Base-by-base conservation (phyloP, 2,329 filamentous ascomycete species). In the Ophiocordyceps australis region DNA sequence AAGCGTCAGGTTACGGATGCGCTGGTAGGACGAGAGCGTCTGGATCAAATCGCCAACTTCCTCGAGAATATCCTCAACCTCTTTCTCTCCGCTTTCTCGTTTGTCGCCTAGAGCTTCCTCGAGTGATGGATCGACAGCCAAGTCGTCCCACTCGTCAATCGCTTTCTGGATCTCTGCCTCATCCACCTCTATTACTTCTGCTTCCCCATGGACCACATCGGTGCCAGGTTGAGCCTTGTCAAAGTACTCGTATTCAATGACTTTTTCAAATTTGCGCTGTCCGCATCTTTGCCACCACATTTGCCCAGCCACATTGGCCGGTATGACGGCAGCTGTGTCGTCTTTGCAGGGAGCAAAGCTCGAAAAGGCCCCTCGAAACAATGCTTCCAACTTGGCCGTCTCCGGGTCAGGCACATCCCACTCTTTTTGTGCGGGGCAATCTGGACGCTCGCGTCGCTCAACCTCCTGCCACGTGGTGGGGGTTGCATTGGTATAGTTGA, bases 211-310 rank as follows among this genome's bases (percentile, higher is more conserved):
- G 6, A 49, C 45, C 8, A 52, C 42, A 7, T 45, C 48, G n/a
- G n/a, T n/a, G 10, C 49, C 39, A 2, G 46, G 50, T 7, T 56
- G 46, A 11, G 44, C 42, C 9, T 50, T 51, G n/a, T 52, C 52
- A 22, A 52, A 54, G 15, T 52, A 42, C 17, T 65, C 57, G 3
- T 52, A 41, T 36, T 73, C 70, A 20, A 79, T 62, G 36, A 73
- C 57, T 22, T 69, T 65, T 31, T 75, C 62, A 38, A 76, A 80
- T 28, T 55, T 65, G 31, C 65, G 66, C 36, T 69, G 64, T 16
- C 78, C 78, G 26, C 65, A 55, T 32, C 68, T 69, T 42, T 81
- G 71, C 76, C 78, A 86, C 76, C 78, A 85, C 25, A 85, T 51
- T 38, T 68, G 66, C 27, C 71, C 69, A 31, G 78, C 67, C 25